Base-by-base conservation (phyloP, 768 basidiomycete species). In the Leccinum ochraceum region DNA sequence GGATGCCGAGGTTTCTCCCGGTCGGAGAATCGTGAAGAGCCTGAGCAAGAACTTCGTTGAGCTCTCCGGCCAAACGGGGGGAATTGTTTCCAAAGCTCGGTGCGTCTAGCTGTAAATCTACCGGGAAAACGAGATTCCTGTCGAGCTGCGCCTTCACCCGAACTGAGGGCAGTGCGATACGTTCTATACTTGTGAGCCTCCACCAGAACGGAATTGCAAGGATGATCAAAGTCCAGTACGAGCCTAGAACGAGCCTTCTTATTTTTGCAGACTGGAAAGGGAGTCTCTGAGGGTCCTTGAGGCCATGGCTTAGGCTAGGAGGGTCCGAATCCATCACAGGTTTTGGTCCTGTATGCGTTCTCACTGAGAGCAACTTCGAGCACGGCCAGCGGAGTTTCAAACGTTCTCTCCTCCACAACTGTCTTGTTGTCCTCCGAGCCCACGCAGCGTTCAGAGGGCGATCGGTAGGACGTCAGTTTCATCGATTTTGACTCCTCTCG, bases 181-280 rank as follows among this genome's bases (percentile, higher is more conserved):
- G 85, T 69, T 95, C 83, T 30, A 98, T 96, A 63, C 90, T 91
- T 5, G 97, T 98, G 28, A 90, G 88, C 54, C 80, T 81, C 94
- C 94, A 98, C 97, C 97, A 99, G 53, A 93, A 81, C 3, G 97
- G 97, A 20, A 95, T 60, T 1, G 88, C 89, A 7, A 93, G 75
- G 36, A 96, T 64, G 37, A 97, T 81, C 28, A 94, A 75, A 26
- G 82, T 57, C 86, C 94, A 94, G 74, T 95, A 97, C 1, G 90
- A 83, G 4, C 79, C 72, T 60, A 95, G 79, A 63, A 94, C 87
- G 26, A 75, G 75, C 64, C 87, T 77, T 32, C 89, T 80, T 48
- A 80, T 78, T 54, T 60, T 66, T 53, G 76, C 71, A 14, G 76
- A 75, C 71, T 90, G 86, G 64, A 81, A 86, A 67, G 78, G 78